Percentiles rank a stretch among this genome's conserved stretches.
Conservation (phyloP, 129 eudicot genomes). For the Sambucus nigra region DNA sequence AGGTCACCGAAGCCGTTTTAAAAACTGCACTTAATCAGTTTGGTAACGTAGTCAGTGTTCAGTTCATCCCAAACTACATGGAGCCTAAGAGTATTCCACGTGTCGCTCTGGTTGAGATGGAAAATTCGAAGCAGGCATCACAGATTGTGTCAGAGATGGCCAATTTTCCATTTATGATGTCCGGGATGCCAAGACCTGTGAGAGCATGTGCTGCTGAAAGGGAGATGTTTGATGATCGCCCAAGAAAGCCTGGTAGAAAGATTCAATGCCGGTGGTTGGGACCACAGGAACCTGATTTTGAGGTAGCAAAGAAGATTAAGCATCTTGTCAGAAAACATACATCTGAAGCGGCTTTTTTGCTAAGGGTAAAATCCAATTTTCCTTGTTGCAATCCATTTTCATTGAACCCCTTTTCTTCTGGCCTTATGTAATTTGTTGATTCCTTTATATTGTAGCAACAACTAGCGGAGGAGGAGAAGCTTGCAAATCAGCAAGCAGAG, state of each 20-base stretch:
- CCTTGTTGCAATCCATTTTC: not conserved
- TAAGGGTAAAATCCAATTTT: not conserved
- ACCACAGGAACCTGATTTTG: not conserved
- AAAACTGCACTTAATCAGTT: not conserved
- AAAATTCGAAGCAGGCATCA: not conserved
- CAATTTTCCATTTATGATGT: not conserved
- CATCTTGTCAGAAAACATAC: not conserved
- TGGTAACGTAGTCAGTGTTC: not conserved
- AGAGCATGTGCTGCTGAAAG: slow-evolving; percentile 3
- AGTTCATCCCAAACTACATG: slow-evolving; percentile 1
- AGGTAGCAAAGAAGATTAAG: not conserved
- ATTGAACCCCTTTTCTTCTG: not conserved
- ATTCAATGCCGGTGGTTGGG: slow-evolving; percentile 2
- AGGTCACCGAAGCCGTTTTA: not conserved
- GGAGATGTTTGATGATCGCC: slow-evolving; percentile 5
- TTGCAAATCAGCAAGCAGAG: slow-evolving; percentile 3
- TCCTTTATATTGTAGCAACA: not conserved
- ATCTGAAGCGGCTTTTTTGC: not conserved
- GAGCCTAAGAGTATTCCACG: not conserved
- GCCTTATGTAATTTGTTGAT: not conserved
- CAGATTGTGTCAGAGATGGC: not conserved
- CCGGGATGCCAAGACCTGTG: not conserved
- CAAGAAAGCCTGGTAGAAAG: not conserved
- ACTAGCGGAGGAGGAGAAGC: not conserved
- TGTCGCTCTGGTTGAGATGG: slow-evolving; percentile 3